Conservation (phyloP, 2,329 filamentous ascomycete genomes). For the Delphinella strobiligena region DNA sequence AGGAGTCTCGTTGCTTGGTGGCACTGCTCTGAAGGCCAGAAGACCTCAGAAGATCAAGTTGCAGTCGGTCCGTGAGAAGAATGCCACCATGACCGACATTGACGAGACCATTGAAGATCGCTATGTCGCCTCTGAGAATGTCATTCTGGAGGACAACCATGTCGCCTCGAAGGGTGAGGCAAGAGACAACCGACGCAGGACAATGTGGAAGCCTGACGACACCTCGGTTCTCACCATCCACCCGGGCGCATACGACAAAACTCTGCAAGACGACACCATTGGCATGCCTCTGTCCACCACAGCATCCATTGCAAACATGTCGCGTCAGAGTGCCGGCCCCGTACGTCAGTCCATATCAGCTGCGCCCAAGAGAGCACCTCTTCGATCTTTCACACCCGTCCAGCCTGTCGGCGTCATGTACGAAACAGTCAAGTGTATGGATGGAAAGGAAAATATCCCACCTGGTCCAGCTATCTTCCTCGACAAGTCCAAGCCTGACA, state of each 20-base stretch:
- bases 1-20: slow-evolving; percentile 5
- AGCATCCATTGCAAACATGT: neutral
- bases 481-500: neutral
- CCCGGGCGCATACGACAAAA: slow-evolving; percentile 28
- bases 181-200: slow-evolving; percentile 33
- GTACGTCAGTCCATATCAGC: slow-evolving; percentile 1
- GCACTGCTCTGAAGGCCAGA: slow-evolving; percentile 9
- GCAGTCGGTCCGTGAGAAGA: slow-evolving; percentile 7
- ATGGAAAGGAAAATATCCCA: slow-evolving; percentile 52
- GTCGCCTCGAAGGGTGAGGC: slow-evolving; percentile 2
- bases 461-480: slow-evolving; percentile 30
- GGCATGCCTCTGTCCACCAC: neutral
- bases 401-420: slow-evolving; percentile 11
- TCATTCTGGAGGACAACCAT: slow-evolving; percentile 3
- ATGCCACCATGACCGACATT: neutral
- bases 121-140: neutral
- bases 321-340: neutral
- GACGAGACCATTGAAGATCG: no score
- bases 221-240: slow-evolving; percentile 41
- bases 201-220: slow-evolving; percentile 41
- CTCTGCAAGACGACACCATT: slow-evolving; percentile 22
- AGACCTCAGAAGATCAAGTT: slow-evolving; percentile 5
- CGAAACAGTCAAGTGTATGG: slow-evolving; percentile 11
- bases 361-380: slow-evolving; percentile 18
- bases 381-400: slow-evolving; percentile 32